Percentiles rank a stretch among this genome's conserved stretches.
Conservation (phyloP, 192 early-diverging fungal species). For the Backusella liffmaniae region DNA sequence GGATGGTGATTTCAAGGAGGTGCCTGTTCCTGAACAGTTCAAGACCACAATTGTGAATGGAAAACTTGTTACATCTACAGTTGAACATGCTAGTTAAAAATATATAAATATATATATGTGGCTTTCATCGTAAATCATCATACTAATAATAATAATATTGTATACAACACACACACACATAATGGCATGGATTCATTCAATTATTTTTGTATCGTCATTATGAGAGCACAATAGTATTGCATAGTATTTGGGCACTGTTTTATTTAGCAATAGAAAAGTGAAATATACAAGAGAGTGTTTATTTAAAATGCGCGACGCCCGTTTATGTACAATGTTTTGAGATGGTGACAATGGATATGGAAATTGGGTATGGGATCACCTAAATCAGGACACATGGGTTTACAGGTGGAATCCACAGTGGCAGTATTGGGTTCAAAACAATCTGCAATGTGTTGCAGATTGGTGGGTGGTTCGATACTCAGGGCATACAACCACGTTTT, state of each 20-base stretch:
- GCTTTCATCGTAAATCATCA: not conserved
- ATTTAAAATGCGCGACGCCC: not conserved
- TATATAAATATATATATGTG: no score
- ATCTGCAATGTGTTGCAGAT: not conserved
- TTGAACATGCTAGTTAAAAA: constrained; percentile 69
- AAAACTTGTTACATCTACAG: constrained; percentile 76
- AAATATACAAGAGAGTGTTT: not conserved
- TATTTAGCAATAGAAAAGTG: not conserved
- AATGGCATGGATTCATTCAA: not conserved
- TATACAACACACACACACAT: not conserved
- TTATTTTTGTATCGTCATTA: not conserved
- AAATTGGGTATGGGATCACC: not conserved
- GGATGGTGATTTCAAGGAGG: constrained; percentile 78
- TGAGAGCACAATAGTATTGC: no score
- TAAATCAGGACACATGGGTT: not conserved
- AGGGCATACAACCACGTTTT: not conserved
- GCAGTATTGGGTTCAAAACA: not conserved
- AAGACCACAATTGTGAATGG: constrained; percentile 83
- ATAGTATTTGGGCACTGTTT: not conserved
- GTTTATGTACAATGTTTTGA: not conserved
- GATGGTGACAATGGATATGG: not conserved
- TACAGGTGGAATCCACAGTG: not conserved
- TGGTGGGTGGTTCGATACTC: not conserved
- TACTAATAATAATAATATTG: not conserved
- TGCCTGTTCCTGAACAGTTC: constrained; percentile 90